phyloP scores from a whole-genome alignment of 2,329 filamentous ascomycete species.

The Fusarium sp. region DNA sequence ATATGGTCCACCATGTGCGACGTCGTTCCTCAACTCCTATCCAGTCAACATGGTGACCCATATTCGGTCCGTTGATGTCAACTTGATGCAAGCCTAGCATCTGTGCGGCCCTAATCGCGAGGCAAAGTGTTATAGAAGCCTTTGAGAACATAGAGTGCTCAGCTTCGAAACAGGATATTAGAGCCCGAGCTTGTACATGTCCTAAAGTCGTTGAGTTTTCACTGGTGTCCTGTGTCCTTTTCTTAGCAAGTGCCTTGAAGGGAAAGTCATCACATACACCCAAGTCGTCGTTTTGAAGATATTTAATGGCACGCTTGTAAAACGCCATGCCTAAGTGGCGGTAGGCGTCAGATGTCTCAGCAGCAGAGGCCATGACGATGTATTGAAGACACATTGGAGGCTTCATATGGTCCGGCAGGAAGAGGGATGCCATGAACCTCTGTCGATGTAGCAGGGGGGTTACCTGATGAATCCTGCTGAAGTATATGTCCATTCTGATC shows the following conservation, averaged over 20 bases:
- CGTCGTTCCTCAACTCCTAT: slow-evolving; percentile 9
- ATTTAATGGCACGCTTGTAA: not conserved
- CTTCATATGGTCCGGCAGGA: not conserved
- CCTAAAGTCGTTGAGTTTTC: not conserved
- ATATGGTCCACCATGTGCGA: slow-evolving; percentile 22
- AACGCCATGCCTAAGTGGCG: not conserved
- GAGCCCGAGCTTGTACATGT: slow-evolving; percentile 2
- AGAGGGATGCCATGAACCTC: slow-evolving; percentile 1
- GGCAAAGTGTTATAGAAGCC: slow-evolving; percentile 12
- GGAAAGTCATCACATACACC: not conserved
- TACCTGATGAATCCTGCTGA: not conserved
- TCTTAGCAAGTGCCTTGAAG: not conserved
- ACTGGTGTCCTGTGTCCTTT: not conserved
- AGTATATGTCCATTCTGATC: slow-evolving; percentile 1
- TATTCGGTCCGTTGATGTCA: not conserved
- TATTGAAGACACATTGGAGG: slow-evolving; percentile 20
- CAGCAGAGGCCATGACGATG: slow-evolving; percentile 17
- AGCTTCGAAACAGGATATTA: slow-evolving; percentile 16
- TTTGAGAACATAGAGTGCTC: slow-evolving; percentile 21
- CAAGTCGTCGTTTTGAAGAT: not conserved
- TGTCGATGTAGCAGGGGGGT: slow-evolving; percentile 7
- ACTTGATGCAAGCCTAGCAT: not conserved
- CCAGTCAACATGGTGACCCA: not conserved
- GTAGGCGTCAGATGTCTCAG: not conserved
- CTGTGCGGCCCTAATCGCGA: slow-evolving; percentile 4